These are phyloP conservation scores for Papiliotrema fonsecae DNA, from an alignment of 1,284 basidiomycete species.

Conservation along the genomic window DNA sequence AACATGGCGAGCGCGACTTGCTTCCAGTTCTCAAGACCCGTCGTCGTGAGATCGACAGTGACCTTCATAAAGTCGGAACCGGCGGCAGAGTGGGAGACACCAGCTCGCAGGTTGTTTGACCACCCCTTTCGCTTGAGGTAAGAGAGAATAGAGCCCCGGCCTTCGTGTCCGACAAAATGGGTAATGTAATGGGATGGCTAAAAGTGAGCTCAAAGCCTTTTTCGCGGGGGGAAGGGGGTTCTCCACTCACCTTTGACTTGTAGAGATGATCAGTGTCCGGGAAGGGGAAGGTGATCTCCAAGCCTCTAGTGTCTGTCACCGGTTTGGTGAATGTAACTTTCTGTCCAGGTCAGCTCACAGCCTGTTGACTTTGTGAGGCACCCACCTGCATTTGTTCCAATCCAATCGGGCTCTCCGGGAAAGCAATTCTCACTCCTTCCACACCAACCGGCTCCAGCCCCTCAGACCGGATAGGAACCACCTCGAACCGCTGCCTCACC, in stretches of 20 bases:
- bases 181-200: constrained; percentile 72
- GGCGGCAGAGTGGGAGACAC: constrained; percentile 61
- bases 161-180: constrained; percentile 94
- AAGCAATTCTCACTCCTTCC: constrained; percentile 50
- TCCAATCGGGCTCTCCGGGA: constrained; percentile 73
- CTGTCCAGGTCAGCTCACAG: constrained; percentile 50
- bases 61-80: constrained; percentile 89
- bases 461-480: constrained; percentile 40
- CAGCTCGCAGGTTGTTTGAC: constrained; percentile 74
- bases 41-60: constrained; percentile 72
- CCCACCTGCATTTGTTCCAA: constrained; percentile 68
- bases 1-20: constrained; percentile 68
- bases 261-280: constrained; percentile 77
- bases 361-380: background rate
- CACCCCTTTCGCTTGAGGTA: constrained; percentile 90
- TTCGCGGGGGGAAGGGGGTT: too few species aligned
- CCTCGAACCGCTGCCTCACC: constrained; percentile 43
- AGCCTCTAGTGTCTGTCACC: constrained; percentile 78
- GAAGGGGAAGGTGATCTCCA: constrained; percentile 86
- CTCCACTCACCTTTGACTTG: constrained; percentile 61
- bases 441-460: constrained; percentile 27
- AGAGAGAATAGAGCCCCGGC: constrained; percentile 85
- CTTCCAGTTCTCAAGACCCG: constrained; percentile 80
- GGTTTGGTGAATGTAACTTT: constrained; percentile 82
- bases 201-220: background rate